Evolutionary conservation across 75 land plant genomes (phyloP), one percentile per base, ranked within the genome.

Genomic region (Larix kaempferi): DNA sequence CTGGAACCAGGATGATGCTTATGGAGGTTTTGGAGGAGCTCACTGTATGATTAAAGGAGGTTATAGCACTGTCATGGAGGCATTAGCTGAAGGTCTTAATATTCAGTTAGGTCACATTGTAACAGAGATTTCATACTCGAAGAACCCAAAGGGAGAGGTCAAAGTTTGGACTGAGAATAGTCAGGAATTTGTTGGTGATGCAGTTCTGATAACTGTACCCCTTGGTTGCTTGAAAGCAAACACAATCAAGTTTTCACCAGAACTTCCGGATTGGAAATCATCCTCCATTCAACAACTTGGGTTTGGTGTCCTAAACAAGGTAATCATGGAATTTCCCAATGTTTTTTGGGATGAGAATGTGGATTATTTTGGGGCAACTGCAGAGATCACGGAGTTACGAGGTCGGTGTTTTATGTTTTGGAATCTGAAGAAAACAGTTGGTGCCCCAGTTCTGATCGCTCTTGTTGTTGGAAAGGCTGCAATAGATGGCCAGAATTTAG

Each of bases 41-140:
- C 99, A 96, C 75, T 96, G 99, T 78, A 96, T 96, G 99, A 94
- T 96, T 72, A 96, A 92, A 88, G 99, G 98, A 59, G 99, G 99
- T 44, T 96, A 91, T 75, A 84, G 99, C 58, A 80, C 83, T 76
- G 88, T 91, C 57, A 81, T 92, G 69, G 98, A 96, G 76, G 87
- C 95, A 57, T 76, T 96, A 66, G 93, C 79, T 35, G 83, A 89
- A 54, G 93, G 95, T 57, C 85, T 96, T 49, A 77, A 73, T 61
- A 83, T 96, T 64, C 86, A 82, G 57, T 75, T 91, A 35, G 88
- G 90, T 29, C 88, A 89, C 35, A 86, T 85, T 12, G 99, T 96
- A 11, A 88, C 92, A 60, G 88, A 89, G 59, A 83, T 96, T 35
- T 83, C 71, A 22, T 92, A 94, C 77, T 16, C 52, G 2, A 76